Conservation (phyloP, 139 green algal species). For the Astrephomene gubernaculifera region DNA sequence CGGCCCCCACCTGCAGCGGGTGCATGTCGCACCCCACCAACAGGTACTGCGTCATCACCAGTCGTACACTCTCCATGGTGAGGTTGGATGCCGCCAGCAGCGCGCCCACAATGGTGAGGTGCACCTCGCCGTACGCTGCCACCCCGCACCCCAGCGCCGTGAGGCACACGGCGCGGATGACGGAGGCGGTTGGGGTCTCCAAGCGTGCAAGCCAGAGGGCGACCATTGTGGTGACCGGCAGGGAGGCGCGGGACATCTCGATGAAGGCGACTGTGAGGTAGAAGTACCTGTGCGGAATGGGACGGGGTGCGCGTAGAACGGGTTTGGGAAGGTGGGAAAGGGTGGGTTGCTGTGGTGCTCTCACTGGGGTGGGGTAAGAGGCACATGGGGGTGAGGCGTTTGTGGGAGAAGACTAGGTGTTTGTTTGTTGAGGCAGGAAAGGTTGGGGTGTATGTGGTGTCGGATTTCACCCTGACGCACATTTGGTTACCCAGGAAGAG, state of each 20-base stretch:
- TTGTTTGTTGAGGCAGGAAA: not conserved
- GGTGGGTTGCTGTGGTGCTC: not conserved
- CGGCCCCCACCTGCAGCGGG: conserved; percentile 22
- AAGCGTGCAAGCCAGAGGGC: conserved; percentile 40
- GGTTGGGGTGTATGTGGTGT: not conserved
- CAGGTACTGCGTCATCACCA: conserved; percentile 57
- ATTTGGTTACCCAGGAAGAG: conserved; percentile 45
- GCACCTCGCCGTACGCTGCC: conserved; percentile 50
- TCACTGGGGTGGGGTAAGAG: not conserved
- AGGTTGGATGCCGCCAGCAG: conserved; percentile 34
- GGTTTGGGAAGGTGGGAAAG: not conserved
- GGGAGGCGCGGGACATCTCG: conserved; percentile 48
- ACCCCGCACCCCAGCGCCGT: conserved; percentile 46
- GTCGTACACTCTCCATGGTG: conserved; percentile 36
- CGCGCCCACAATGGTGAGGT: conserved; percentile 26
- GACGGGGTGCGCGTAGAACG: not conserved
- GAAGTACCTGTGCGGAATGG: conserved; percentile 32
- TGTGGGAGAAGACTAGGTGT: not conserved
- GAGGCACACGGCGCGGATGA: conserved; percentile 48
- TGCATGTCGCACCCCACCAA: conserved; percentile 50
- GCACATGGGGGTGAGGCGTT: not conserved
- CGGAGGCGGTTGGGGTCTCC: conserved; percentile 37
- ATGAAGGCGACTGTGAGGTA: conserved; percentile 56
- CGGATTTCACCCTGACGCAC: conserved; percentile 27
- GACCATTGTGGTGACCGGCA: conserved; percentile 50